A percentile compares a stretch with the other conserved stretches of the same genome.
Evolutionary conservation across 1,139 yeast genomes (phyloP).

Genomic region (Candida labiduridarum): DNA sequence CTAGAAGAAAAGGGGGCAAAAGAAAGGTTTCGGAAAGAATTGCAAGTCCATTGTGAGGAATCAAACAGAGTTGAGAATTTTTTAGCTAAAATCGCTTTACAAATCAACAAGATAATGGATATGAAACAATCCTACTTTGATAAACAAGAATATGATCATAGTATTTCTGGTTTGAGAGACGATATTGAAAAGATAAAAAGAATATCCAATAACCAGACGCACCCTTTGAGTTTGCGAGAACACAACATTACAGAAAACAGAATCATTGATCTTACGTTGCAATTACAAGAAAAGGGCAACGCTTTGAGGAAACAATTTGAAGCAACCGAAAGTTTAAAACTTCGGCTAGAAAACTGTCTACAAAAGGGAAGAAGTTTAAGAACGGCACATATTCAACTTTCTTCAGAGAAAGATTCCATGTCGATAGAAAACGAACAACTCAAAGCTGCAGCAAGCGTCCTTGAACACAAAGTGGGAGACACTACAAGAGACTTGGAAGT

Average conservation of each 20-base stretch:
- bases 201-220: background rate
- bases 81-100: too few species aligned
- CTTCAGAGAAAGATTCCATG: constrained; percentile 43
- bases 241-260: constrained; percentile 14
- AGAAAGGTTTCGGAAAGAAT: too few species aligned
- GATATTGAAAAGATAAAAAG: constrained; percentile 26
- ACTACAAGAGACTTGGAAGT: constrained; percentile 19
- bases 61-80: too few species aligned
- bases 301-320: constrained; percentile 18
- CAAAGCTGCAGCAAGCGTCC: constrained; percentile 8
- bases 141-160: constrained; percentile 28
- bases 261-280: constrained; percentile 30
- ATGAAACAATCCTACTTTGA: background rate
- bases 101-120: background rate
- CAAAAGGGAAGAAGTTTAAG: constrained; percentile 51
- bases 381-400: constrained; percentile 51
- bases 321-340: constrained; percentile 25
- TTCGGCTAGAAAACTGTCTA: constrained; percentile 44
- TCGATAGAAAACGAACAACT: constrained; percentile 38
- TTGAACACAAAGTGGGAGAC: constrained; percentile 14
- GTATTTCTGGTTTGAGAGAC: constrained; percentile 34
- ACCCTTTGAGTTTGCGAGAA: background rate
- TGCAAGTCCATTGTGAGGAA: too few species aligned
- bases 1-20: too few species aligned
- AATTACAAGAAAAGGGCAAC: constrained; percentile 31